Evolutionary conservation across 2,329 filamentous ascomycete species (phyloP).

Genomic region (Cercospora sesami): DNA sequence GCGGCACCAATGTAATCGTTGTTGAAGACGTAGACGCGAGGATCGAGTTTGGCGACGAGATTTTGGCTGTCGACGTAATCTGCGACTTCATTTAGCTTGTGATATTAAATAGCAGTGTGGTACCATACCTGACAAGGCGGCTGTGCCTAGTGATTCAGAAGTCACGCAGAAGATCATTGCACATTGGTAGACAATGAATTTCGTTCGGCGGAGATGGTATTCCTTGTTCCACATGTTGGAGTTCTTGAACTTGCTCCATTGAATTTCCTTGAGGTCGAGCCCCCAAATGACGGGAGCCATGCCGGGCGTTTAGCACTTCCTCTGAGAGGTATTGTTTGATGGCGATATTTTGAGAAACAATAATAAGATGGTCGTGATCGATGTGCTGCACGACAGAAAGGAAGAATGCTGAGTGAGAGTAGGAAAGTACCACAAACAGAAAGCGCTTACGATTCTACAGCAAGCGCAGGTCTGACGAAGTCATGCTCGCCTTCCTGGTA

Average conservation of each 20-base stretch:
- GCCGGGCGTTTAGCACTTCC: not conserved
- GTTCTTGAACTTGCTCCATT: constrained; percentile 59
- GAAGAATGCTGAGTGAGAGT: not conserved
- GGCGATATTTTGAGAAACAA: not conserved
- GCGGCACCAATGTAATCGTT: constrained; percentile 58
- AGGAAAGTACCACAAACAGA: not conserved
- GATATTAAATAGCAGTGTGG: no score
- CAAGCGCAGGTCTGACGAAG: not conserved
- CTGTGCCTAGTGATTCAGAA: constrained; percentile 59
- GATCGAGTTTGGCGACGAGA: constrained; percentile 45
- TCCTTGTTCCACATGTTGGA: constrained; percentile 57
- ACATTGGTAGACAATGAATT: constrained; percentile 61
- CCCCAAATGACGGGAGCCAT: constrained; percentile 56
- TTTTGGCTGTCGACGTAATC: constrained; percentile 58
- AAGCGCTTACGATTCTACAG: not conserved
- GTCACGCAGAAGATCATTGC: constrained; percentile 60
- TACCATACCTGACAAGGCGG: constrained; percentile 53
- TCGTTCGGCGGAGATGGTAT: constrained; percentile 58
- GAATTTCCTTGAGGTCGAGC: constrained; percentile 57
- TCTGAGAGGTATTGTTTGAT: not conserved
- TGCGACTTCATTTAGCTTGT: constrained; percentile 24
- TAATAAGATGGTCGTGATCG: not conserved
- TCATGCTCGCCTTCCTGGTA: not conserved
- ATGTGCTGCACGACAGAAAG: not conserved
- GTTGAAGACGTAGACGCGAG: constrained; percentile 51